Evolutionary conservation across 106 monocot genomes (phyloP), one percentile per base, ranked within the genome.

Genomic region (Phalaenopsis equestris): DNA sequence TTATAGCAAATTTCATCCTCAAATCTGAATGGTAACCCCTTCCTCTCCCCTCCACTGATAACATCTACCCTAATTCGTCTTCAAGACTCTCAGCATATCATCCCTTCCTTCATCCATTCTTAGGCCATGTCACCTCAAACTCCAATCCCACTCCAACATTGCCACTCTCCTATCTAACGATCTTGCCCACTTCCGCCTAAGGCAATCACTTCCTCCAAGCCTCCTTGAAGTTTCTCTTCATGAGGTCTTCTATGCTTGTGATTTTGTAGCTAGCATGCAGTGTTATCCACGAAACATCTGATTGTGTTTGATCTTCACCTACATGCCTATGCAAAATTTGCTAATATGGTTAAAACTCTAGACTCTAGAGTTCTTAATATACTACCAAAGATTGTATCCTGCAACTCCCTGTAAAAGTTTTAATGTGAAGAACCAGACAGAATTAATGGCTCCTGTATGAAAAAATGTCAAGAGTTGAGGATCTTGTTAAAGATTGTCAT

Each of bases 401-500:
- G 75, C 75, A 75, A 75, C 47, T 45, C 47, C 75, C 19, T 75
- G 1, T 75, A 47, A 48, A 47, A 47, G 21, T 16, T 48, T 24
- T 15, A 23, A 47, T 75, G 21, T 48, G 75, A 75, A 75, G 75
- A 30, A 30, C 30, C 30, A 30, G 30, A 30, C 30, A 30, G 30
- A 30, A 0, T 30, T 30, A 30, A 30, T 30, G 0, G 30, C 30
- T 30, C 37, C 36, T 97, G 52, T 94, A 89, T 65, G 96, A 88
- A 14, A 90, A 97, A 72, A 94, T 97, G 93, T 89, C 84, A 48
- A 2, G 48, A 48, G 7, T 11, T 9, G 11, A 81, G 86, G 55
- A 87, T 94, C 73, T 79, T 79, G 5, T 89, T 87, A 4, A 89
- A 72, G 17, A 82, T 89, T 41, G 70, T 85, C 55, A 97, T 94